Percentiles rank a stretch among this genome's conserved stretches.
phyloP scores from a whole-genome alignment of 345 rosid species.

The Eutrema yunnanense region DNA sequence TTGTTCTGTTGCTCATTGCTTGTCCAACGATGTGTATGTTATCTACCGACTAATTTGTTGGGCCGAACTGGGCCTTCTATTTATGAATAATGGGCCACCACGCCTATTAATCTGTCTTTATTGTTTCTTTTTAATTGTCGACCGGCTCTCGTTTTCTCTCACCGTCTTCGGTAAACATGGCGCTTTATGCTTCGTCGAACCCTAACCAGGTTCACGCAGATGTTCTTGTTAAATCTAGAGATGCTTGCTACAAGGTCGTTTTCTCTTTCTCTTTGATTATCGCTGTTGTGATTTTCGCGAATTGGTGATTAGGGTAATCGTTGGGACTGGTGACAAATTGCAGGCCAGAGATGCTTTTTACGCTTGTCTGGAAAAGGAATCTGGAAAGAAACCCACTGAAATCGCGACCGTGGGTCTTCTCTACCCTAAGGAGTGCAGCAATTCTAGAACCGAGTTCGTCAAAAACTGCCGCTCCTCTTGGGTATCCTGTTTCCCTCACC shows the following conservation, averaged over 20 bases:
- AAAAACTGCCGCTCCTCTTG: constrained; percentile 66
- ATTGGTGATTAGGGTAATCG: background rate
- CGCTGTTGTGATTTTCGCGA: background rate
- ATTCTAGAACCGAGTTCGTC: constrained; percentile 44
- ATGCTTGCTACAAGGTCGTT: constrained; percentile 70
- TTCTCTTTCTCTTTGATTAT: background rate
- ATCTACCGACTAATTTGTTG: background rate
- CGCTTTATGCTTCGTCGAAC: constrained; percentile 40
- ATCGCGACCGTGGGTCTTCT: constrained; percentile 73
- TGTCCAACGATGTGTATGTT: background rate
- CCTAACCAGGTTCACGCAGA: constrained; percentile 54
- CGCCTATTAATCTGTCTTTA: no score
- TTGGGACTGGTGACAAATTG: background rate
- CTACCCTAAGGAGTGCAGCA: constrained; percentile 62
- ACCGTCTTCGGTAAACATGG: constrained; percentile 25
- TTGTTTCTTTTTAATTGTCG: background rate
- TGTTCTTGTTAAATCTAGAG: constrained; percentile 60
- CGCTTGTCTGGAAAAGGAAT: constrained; percentile 61
- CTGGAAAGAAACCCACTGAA: constrained; percentile 64
- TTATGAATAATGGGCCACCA: background rate
- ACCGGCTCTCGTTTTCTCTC: background rate
- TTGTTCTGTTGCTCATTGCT: background rate
- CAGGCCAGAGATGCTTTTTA: constrained; percentile 83
- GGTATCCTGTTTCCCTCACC: constrained; percentile 35
- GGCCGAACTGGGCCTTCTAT: background rate